Evolutionary conservation across 2,329 filamentous ascomycete species (phyloP).

Genomic region (Phoma sp.): DNA sequence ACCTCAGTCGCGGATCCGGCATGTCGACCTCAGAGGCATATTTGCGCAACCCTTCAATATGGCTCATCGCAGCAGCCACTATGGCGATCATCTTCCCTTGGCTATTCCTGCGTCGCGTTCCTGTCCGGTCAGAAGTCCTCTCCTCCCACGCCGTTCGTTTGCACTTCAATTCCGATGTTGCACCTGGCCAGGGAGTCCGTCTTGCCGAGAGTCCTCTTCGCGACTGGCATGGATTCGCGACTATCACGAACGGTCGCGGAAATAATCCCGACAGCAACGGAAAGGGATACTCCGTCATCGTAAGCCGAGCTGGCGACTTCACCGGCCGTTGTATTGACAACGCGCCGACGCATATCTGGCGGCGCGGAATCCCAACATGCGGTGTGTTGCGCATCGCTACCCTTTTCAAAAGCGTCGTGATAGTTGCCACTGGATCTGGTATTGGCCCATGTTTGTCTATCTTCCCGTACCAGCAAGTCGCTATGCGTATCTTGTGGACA

Average conservation of each 20-base stretch:
- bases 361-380: conserved; percentile 46
- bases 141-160: conserved; percentile 76
- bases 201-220: conserved; percentile 40
- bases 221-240: conserved; percentile 50
- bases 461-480: conserved; percentile 55
- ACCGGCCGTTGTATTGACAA: conserved; percentile 42
- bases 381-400: conserved; percentile 46
- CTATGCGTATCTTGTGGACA: conserved; percentile 73
- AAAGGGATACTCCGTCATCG: conserved; percentile 44
- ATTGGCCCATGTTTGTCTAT: conserved; percentile 56
- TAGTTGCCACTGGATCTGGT: conserved; percentile 48
- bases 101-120: conserved; percentile 71
- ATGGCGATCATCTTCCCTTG: conserved; percentile 74
- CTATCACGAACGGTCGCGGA: conserved; percentile 41
- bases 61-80: conserved; percentile 73
- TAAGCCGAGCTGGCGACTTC: conserved; percentile 49
- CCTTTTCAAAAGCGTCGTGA: conserved; percentile 46
- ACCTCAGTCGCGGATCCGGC: conserved; percentile 26
- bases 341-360: conserved; percentile 45
- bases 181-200: conserved; percentile 41
- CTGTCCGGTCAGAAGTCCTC: conserved; percentile 70
- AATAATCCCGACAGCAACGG: conserved; percentile 19
- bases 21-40: conserved; percentile 45
- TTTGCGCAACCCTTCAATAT: conserved; percentile 56
- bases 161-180: conserved; percentile 52